Percentiles rank a stretch among this genome's conserved stretches.
These are phyloP conservation scores for Geotrichum macrosporum DNA, from an alignment of 1,139 yeast species.

Conservation along the genomic window DNA sequence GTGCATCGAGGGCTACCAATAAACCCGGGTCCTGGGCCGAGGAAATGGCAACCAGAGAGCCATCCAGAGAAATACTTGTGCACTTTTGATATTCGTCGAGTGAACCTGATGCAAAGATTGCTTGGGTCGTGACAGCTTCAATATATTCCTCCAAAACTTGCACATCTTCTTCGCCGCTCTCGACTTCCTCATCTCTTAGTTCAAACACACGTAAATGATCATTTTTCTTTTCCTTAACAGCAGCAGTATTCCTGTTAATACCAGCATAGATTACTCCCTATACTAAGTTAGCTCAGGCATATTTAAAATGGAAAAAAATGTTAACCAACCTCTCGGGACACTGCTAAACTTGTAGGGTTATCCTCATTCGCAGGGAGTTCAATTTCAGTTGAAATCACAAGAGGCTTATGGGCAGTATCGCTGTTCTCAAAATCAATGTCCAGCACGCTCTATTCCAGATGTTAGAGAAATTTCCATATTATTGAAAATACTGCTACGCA, in stretches of 20 bases:
- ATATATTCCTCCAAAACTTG: conserved; percentile 29
- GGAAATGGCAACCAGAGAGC: conserved; percentile 27
- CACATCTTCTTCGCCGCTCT: conserved; percentile 25
- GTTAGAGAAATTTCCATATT: conserved; percentile 3
- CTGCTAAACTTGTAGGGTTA: conserved; percentile 37
- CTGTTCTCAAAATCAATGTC: conserved; percentile 21
- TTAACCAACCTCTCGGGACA: conserved; percentile 22
- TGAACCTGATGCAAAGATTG: conserved; percentile 22
- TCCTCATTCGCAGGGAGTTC: conserved; percentile 32
- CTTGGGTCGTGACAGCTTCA: conserved; percentile 13
- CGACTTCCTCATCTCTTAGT: conserved; percentile 35
- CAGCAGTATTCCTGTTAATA: conserved; percentile 60
- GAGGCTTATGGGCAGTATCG: conserved; percentile 12
- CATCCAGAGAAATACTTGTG: conserved; percentile 24
- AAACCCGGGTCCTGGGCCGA: conserved; percentile 9
- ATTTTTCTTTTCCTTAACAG: conserved; percentile 59
- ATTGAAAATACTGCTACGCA: conserved; percentile 17
- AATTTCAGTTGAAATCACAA: conserved; percentile 25
- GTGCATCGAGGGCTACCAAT: neutral
- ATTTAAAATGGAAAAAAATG: neutral
- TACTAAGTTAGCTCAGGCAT: conserved; percentile 22
- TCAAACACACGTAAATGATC: conserved; percentile 67
- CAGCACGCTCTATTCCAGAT: conserved; percentile 22
- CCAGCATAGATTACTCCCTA: conserved; percentile 57
- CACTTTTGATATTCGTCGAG: conserved; percentile 33